phyloP scores from a whole-genome alignment of 805 yeast species.

The Candida anglica region DNA sequence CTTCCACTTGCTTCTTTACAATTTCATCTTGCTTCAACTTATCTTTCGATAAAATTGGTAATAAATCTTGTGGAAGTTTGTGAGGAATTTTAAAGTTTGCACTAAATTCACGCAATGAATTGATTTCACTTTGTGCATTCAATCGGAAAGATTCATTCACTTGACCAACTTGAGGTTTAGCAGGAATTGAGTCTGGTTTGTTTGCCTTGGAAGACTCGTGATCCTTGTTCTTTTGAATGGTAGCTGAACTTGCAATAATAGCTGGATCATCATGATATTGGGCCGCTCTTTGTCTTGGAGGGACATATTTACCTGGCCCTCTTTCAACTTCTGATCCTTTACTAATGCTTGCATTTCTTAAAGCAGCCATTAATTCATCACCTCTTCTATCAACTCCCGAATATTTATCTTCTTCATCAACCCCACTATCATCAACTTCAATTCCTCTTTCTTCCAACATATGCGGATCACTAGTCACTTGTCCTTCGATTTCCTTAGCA shows the following conservation, averaged over 20 bases:
- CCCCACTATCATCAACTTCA: constrained; percentile 71
- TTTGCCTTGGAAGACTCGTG: constrained; percentile 4
- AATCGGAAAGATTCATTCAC: constrained; percentile 38
- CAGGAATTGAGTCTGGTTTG: constrained; percentile 29
- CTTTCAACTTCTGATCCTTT: constrained; percentile 5
- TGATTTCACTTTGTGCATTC: constrained; percentile 59
- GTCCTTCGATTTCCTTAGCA: constrained; percentile 80
- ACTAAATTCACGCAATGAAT: constrained; percentile 71
- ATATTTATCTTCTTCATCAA: constrained; percentile 95
- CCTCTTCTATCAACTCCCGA: constrained; percentile 82
- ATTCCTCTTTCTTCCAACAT: constrained; percentile 89
- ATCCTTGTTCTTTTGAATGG: constrained; percentile 9
- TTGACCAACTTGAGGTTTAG: constrained; percentile 22
- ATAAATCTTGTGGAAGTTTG: constrained; percentile 54
- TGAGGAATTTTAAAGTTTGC: constrained; percentile 75
- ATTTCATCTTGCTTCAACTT: constrained; percentile 63
- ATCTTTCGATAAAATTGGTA: constrained; percentile 69
- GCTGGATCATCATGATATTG: constrained; percentile 62
- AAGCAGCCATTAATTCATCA: constrained; percentile 45
- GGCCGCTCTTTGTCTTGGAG: constrained; percentile 55
- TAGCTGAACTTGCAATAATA: constrained; percentile 52
- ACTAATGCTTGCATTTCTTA: constrained; percentile 25
- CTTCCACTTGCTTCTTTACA: constrained; percentile 29
- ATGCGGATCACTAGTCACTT: constrained; percentile 68
- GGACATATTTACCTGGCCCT: constrained; percentile 43